phyloP scores from a whole-genome alignment of 306 rosid species.

The Acacia crassicarpa region DNA sequence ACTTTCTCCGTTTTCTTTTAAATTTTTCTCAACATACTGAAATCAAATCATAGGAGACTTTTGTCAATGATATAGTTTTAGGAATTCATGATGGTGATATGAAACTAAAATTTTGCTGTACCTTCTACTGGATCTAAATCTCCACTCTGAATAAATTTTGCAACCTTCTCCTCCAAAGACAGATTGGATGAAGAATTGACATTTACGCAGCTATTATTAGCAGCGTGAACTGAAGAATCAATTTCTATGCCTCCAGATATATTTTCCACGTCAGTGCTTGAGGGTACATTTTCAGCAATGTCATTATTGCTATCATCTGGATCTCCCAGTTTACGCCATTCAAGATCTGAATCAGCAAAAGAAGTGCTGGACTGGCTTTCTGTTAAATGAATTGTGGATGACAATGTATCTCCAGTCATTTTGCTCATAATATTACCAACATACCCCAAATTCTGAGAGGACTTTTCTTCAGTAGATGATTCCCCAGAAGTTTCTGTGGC shows the following conservation, averaged over 20 bases:
- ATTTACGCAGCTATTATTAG: conserved; percentile 34
- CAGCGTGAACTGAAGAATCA: conserved; percentile 31
- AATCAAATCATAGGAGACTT: conserved; percentile 31
- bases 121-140: conserved; percentile 74
- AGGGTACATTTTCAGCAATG: conserved; percentile 38
- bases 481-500: conserved; percentile 39
- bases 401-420: conserved; percentile 37
- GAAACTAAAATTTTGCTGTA: conserved; percentile 29
- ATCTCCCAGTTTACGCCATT: conserved; percentile 30
- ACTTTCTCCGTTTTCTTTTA: background rate
- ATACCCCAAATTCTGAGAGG: conserved; percentile 32
- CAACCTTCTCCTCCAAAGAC: conserved; percentile 68
- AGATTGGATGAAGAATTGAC: conserved; percentile 31
- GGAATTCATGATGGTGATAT: conserved; percentile 15
- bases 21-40: conserved; percentile 10
- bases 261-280: conserved; percentile 29
- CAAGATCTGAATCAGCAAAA: conserved; percentile 29
- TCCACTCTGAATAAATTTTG: conserved; percentile 78
- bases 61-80: conserved; percentile 13
- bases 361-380: conserved; percentile 38
- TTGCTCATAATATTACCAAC: conserved; percentile 25
- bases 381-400: conserved; percentile 20
- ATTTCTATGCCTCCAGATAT: conserved; percentile 29
- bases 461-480: conserved; percentile 28
- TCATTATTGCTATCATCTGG: conserved; percentile 36